phyloP scores from a whole-genome alignment of 306 rosid genomes.

The Parietaria judaica region DNA sequence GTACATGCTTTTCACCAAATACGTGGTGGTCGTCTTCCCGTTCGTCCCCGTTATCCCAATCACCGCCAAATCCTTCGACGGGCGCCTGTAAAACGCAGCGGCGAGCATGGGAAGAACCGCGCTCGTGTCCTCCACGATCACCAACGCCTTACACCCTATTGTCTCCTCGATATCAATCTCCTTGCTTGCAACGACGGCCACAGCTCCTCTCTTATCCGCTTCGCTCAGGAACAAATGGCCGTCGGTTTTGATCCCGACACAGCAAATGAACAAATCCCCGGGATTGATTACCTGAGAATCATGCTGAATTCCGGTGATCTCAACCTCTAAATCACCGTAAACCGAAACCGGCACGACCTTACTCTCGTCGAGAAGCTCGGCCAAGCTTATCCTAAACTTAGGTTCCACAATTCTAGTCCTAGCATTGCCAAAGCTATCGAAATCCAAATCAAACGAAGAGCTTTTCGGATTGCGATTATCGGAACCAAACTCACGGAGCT shows the following conservation, averaged over 20 bases:
- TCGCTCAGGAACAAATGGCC: conserved; percentile 68
- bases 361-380: conserved; percentile 89
- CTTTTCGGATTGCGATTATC: conserved; percentile 23
- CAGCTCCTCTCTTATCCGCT: conserved; percentile 93
- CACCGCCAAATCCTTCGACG: conserved; percentile 76
- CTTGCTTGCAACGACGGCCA: conserved; percentile 86
- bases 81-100: conserved; percentile 71
- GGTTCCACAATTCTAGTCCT: conserved; percentile 76
- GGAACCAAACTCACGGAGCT: conserved; percentile 21
- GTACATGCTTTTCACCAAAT: conserved; percentile 79
- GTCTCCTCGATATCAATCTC: conserved; percentile 87
- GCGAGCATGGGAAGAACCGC: conserved; percentile 64
- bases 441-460: conserved; percentile 62
- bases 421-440: conserved; percentile 63
- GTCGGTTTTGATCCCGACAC: conserved; percentile 58
- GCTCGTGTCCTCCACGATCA: conserved; percentile 83
- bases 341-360: conserved; percentile 87
- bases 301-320: conserved; percentile 87
- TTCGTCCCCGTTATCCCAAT: conserved; percentile 73
- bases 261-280: conserved; percentile 78
- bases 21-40: conserved; percentile 73
- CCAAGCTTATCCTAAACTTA: conserved; percentile 72
- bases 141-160: conserved; percentile 84
- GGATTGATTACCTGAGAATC: conserved; percentile 63
- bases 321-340: conserved; percentile 73